phyloP scores from a whole-genome alignment of 352 stramenopile genomes.

The Pilasporangium apinafurcum region DNA sequence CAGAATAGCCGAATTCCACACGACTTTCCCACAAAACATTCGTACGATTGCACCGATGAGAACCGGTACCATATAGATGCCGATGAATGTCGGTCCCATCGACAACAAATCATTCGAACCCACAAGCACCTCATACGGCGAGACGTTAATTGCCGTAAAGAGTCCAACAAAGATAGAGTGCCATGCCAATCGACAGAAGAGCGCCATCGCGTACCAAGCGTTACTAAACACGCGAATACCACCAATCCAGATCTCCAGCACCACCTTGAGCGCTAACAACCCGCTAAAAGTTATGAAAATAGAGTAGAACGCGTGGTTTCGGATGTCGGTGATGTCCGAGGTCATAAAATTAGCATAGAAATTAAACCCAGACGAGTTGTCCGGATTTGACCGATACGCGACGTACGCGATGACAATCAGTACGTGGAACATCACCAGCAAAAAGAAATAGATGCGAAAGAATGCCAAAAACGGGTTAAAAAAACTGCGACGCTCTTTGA shows the following conservation, averaged over 20 bases:
- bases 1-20: constrained; percentile 52
- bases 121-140: constrained; percentile 58
- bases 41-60: constrained; percentile 52
- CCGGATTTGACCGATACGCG: constrained; percentile 59
- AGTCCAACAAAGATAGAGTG: constrained; percentile 76
- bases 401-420: constrained; percentile 80
- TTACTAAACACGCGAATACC: constrained; percentile 64
- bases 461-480: constrained; percentile 78
- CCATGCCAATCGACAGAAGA: constrained; percentile 74
- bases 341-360: constrained; percentile 79
- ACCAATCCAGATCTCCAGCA: constrained; percentile 82
- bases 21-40: constrained; percentile 51
- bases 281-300: constrained; percentile 64
- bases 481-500: constrained; percentile 79
- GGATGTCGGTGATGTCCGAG: constrained; percentile 52
- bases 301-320: constrained; percentile 71
- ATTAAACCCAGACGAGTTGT: constrained; percentile 33
- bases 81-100: constrained; percentile 43
- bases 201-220: constrained; percentile 41
- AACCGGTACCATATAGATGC: constrained; percentile 57
- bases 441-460: constrained; percentile 86
- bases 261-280: constrained; percentile 55
- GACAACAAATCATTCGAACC: constrained; percentile 56
- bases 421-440: constrained; percentile 75
- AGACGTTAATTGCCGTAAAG: constrained; percentile 59